These are phyloP conservation scores for Teunomyces kruisii DNA, from an alignment of 805 yeast genomes.

Conservation along the genomic window DNA sequence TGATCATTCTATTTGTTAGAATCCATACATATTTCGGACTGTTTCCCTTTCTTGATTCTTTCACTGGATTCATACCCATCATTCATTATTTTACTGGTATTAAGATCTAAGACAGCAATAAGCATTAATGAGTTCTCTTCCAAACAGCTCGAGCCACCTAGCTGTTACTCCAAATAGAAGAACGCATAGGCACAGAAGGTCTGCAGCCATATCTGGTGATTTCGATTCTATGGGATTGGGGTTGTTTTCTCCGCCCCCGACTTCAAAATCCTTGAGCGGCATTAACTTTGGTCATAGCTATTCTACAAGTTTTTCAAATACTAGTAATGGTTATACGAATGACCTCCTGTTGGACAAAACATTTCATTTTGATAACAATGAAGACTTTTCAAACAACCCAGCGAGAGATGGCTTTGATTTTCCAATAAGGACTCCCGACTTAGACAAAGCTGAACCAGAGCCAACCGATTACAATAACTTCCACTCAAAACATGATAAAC, in stretches of 20 bases:
- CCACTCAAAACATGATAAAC: slow-evolving; percentile 4
- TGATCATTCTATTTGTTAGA: background rate
- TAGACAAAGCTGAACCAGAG: slow-evolving; percentile 6
- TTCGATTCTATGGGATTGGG: slow-evolving; percentile 54
- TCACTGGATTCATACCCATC: background rate
- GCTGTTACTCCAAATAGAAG: slow-evolving; percentile 19
- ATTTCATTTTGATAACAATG: slow-evolving; percentile 34
- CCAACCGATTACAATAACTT: background rate
- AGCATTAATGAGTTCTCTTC: slow-evolving; percentile 1
- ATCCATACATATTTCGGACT: too few relatives aligned
- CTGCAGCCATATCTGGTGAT: slow-evolving; percentile 88
- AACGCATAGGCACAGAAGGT: slow-evolving; percentile 78
- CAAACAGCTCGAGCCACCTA: background rate
- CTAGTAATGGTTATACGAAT: slow-evolving; percentile 6
- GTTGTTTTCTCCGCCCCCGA: slow-evolving; percentile 29
- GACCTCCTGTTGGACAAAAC: slow-evolving; percentile 22
- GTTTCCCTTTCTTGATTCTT: too few relatives aligned
- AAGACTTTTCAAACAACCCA: slow-evolving; percentile 30
- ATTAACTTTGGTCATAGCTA: slow-evolving; percentile 5
- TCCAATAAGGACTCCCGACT: slow-evolving; percentile 24
- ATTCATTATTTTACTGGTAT: background rate
- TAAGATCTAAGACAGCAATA: background rate
- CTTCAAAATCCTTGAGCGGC: slow-evolving; percentile 9
- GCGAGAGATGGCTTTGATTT: slow-evolving; percentile 24
- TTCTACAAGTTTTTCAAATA: background rate